Evolutionary conservation across 1,284 basidiomycete genomes (phyloP).

Genomic region (Melanopsichium pennsylvanicum): DNA sequence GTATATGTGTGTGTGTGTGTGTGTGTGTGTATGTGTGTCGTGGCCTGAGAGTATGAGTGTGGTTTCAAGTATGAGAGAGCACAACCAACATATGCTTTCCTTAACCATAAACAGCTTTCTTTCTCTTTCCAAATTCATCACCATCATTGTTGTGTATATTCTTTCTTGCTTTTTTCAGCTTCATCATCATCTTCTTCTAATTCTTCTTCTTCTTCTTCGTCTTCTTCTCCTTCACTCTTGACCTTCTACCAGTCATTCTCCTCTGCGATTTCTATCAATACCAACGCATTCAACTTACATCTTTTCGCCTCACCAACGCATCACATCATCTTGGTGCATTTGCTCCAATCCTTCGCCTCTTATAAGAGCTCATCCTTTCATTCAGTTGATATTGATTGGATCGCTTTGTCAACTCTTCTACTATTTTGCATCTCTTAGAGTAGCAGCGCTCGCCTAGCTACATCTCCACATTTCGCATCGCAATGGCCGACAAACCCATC

Average conservation of each 20-base stretch:
- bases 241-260: no score
- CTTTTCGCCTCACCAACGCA: not conserved
- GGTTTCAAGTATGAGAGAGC: no score
- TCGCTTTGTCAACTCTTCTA: slow-evolving; percentile 2
- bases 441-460: slow-evolving; percentile 12
- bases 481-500: slow-evolving; percentile 66
- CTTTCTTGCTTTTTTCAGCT: slow-evolving; percentile 11
- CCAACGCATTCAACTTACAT: slow-evolving; percentile 4
- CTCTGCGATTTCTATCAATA: no score
- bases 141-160: slow-evolving; percentile 32
- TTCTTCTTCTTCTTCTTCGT: not conserved
- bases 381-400: no score
- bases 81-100: no score
- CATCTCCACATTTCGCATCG: slow-evolving; percentile 3
- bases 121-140: not conserved
- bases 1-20: not conserved
- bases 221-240: not conserved
- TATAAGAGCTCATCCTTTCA: no score
- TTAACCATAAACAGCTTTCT: no score
- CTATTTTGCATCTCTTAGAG: not conserved
- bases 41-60: no score
- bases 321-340: no score
- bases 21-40: no score
- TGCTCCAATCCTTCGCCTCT: no score
- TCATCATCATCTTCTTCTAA: not conserved